A percentile compares a stretch with the other conserved stretches of the same genome.
Evolutionary conservation across 2,329 filamentous ascomycete genomes (phyloP).

Genomic region (Penicillium rolfsii): DNA sequence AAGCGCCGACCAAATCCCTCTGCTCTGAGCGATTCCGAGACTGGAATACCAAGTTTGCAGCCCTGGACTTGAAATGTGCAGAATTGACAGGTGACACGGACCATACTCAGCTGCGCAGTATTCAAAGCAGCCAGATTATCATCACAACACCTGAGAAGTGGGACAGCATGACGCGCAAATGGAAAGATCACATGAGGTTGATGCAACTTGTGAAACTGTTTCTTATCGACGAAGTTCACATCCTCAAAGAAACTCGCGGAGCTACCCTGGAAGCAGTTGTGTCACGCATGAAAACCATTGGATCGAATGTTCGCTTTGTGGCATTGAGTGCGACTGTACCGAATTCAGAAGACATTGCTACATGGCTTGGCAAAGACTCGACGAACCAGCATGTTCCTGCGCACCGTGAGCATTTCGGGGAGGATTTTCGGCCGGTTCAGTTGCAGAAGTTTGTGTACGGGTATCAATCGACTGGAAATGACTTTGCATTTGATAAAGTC

Average conservation of each 20-base stretch:
- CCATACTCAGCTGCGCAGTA: constrained; percentile 64
- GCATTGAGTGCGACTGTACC: constrained; percentile 83
- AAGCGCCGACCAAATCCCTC: constrained; percentile 81
- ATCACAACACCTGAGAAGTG: constrained; percentile 89
- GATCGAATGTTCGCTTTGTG: constrained; percentile 74
- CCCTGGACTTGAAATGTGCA: constrained; percentile 68
- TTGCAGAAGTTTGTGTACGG: constrained; percentile 77
- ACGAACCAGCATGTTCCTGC: constrained; percentile 66
- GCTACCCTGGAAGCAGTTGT: constrained; percentile 82
- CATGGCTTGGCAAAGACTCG: constrained; percentile 73
- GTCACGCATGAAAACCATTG: constrained; percentile 82
- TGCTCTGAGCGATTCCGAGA: constrained; percentile 77
- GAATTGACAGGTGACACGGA: constrained; percentile 84
- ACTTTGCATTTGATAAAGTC: constrained; percentile 74
- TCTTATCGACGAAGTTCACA: constrained; percentile 86
- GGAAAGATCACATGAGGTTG: constrained; percentile 76
- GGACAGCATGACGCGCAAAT: constrained; percentile 86
- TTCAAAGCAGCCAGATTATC: constrained; percentile 78
- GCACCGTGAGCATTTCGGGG: constrained; percentile 69
- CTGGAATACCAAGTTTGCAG: constrained; percentile 74
- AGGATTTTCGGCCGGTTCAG: constrained; percentile 78
- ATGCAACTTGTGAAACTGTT: constrained; percentile 77
- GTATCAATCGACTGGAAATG: constrained; percentile 66
- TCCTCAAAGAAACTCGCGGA: constrained; percentile 76
- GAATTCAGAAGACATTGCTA: constrained; percentile 77